These are phyloP conservation scores for Aphanomyces stellatus DNA, from an alignment of 352 stramenopile genomes.

Conservation along the genomic window DNA sequence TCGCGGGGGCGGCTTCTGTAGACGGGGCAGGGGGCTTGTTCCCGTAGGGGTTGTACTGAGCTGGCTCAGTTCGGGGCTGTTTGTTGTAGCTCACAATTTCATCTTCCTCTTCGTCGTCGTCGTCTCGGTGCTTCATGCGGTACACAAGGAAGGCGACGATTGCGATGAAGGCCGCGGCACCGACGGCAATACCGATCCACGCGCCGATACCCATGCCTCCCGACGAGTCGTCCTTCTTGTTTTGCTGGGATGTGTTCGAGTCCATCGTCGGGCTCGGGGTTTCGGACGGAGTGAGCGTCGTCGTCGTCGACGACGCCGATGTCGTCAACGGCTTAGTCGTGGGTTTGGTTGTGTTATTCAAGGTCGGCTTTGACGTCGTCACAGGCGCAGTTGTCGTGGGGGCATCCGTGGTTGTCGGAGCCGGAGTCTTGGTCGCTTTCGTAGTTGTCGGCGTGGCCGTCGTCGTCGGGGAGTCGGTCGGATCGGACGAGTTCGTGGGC, in stretches of 20 bases:
- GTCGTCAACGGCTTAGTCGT: not conserved
- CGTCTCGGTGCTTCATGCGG: constrained; percentile 8
- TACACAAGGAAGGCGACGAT: not conserved
- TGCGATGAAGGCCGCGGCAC: not conserved
- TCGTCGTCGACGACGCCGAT: not conserved
- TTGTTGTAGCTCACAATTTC: not conserved
- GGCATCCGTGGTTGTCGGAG: not conserved
- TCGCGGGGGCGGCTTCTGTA: not conserved
- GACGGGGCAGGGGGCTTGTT: not conserved
- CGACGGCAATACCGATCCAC: not conserved
- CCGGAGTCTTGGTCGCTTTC: not conserved
- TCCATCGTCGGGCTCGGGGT: not conserved
- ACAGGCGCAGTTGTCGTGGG: not conserved
- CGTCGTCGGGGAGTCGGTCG: not conserved
- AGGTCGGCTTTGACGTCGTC: not conserved
- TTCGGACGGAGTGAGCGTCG: not conserved
- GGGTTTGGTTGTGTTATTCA: not conserved
- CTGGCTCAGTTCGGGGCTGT: not conserved
- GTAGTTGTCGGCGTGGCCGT: not conserved
- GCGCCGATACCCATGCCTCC: not conserved
- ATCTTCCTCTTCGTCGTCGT: constrained; percentile 15
- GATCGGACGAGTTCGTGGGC: not conserved
- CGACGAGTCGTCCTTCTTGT: not conserved
- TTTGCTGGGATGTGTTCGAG: not conserved
- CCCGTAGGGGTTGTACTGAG: constrained; percentile 1